These are phyloP conservation scores for Exsudoporus floridanus DNA, from an alignment of 1,284 basidiomycete species.

Conservation along the genomic window DNA sequence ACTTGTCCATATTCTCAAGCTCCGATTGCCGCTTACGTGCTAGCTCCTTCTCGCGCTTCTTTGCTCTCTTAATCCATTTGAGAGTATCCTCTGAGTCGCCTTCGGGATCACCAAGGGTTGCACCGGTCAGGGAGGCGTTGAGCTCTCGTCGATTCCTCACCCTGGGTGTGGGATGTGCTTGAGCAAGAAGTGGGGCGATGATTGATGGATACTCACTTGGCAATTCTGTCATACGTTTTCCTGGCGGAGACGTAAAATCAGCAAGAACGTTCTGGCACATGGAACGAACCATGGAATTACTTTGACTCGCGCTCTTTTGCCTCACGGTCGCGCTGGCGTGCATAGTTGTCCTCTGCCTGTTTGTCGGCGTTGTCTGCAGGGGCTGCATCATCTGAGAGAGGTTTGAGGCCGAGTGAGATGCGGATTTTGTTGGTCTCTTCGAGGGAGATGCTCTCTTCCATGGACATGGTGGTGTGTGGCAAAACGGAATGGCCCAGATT, in stretches of 20 bases:
- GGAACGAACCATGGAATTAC: constrained; percentile 42
- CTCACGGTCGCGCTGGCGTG: constrained; percentile 67
- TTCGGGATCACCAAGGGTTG: constrained; percentile 84
- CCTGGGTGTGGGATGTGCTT: constrained; percentile 54
- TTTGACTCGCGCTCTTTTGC: constrained; percentile 73
- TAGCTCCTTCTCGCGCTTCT: constrained; percentile 84
- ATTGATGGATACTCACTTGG: constrained; percentile 71
- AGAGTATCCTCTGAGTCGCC: constrained; percentile 71
- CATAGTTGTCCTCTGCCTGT: constrained; percentile 84
- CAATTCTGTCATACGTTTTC: constrained; percentile 76
- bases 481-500: constrained; percentile 1
- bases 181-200: constrained; percentile 43
- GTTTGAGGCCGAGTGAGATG: constrained; percentile 91
- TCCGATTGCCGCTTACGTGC: constrained; percentile 77
- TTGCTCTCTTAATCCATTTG: constrained; percentile 87
- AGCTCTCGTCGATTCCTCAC: constrained; percentile 91
- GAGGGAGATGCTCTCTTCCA: constrained; percentile 88
- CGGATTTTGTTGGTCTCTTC: constrained; percentile 99
- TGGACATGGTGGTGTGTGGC: constrained; percentile 42
- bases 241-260: constrained; percentile 43
- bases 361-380: constrained; percentile 72
- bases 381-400: constrained; percentile 76
- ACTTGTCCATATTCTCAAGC: constrained; percentile 78
- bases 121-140: constrained; percentile 84
- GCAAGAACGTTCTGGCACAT: constrained; percentile 19